Percentiles rank a stretch among this genome's conserved stretches.
Conservation (phyloP, 2,329 filamentous ascomycete genomes). For the Aureobasidium sp. region DNA sequence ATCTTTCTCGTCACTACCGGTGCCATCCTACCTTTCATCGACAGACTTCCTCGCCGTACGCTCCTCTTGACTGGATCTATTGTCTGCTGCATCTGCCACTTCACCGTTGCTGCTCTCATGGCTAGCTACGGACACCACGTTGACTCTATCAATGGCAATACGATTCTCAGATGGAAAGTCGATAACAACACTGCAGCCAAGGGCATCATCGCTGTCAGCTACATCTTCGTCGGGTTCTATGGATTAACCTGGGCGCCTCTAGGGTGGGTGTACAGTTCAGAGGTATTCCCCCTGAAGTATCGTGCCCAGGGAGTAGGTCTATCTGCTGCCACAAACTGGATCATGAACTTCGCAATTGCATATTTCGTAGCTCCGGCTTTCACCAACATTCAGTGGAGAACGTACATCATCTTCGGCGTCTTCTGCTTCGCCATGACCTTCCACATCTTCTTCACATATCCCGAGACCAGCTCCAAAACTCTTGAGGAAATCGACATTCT, state of each 20-base stretch:
- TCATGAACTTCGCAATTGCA: conserved; percentile 28
- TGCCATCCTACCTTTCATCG: conserved; percentile 31
- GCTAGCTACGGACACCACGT: conserved; percentile 34
- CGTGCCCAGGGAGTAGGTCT: conserved; percentile 53
- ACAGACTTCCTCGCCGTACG: conserved; percentile 29
- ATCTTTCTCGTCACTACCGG: conserved; percentile 33
- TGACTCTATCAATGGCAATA: conserved; percentile 34
- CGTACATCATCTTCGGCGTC: conserved; percentile 42
- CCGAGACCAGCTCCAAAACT: conserved; percentile 23
- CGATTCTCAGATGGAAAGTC: conserved; percentile 45
- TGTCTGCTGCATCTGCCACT: conserved; percentile 37
- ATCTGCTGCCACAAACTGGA: conserved; percentile 46
- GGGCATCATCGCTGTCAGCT: conserved; percentile 56
- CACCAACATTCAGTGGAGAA: conserved; percentile 49
- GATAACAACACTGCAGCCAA: conserved; percentile 41
- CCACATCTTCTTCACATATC: conserved; percentile 37
- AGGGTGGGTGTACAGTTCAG: conserved; percentile 54
- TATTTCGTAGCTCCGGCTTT: conserved; percentile 53
- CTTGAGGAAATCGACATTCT: conserved; percentile 32
- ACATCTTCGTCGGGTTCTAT: conserved; percentile 56
- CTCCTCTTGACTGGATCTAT: conserved; percentile 34
- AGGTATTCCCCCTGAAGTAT: conserved; percentile 55
- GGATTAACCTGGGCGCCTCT: conserved; percentile 54
- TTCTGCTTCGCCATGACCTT: conserved; percentile 37
- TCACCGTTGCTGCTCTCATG: conserved; percentile 39